Evolutionary conservation across 768 basidiomycete species (phyloP), one percentile per base, ranked within the genome.

Genomic region (Agaricus sinodeliciosus): DNA sequence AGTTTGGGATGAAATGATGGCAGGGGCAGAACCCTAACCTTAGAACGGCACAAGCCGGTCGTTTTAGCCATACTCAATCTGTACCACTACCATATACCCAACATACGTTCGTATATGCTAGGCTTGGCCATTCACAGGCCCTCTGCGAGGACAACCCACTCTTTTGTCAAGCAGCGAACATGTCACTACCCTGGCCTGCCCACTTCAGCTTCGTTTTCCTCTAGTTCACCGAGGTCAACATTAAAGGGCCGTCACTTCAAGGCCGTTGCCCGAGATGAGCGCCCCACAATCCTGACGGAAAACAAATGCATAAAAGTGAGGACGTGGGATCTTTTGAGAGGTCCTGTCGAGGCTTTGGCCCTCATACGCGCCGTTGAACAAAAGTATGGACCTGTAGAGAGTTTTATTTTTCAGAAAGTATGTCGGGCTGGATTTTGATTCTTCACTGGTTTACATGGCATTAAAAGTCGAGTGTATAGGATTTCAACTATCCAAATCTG

Each of bases 331-430:
- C 66, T 69, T 8, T 62, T 79, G 13, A 62, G 59, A 3, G 76
- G 75, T 31, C 75, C 81, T 58, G 64, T 70, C 4, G 78, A 85
- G 19, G 77, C 74, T 4, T 70, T 76, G 7, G 69, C 76, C 43
- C 69, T 82, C 43, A 61, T 85, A 50, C 75, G 78, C 43, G 76
- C 72, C 7, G 58, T 85, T 26, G 84, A 87, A 65, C 71, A 72
- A 15, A 74, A 72, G 49, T 81, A 76, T 62, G 81, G 81, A 12
- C 64, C 69, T 8, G 59, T 82, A 31, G 62, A 69, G 25, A 76
- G 78, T 48, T 77, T 69, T 43, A 63, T 65, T 41, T 67, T 76
- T 37, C 55, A 63, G 28, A 69, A 72, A 65, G 80, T 79, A 59
- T 18, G 69, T 64, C 28, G 19, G 31, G 12, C n/a, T 40, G 6